phyloP scores from a whole-genome alignment of 257 asterid genomes.

The Solanum stenotomum region DNA sequence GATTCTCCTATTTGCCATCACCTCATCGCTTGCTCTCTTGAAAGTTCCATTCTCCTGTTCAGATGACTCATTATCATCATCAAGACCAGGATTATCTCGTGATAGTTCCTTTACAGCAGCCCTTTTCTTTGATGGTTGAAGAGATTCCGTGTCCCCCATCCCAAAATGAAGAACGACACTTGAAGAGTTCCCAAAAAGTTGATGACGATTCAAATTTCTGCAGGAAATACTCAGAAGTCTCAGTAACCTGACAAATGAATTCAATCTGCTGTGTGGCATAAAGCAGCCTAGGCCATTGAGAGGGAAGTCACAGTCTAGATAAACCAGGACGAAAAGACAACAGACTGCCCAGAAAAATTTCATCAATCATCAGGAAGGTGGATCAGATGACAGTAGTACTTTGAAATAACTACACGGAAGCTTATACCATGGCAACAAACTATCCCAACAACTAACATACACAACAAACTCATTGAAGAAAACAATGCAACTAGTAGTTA shows the following conservation, averaged over 20 bases:
- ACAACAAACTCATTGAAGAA: background rate
- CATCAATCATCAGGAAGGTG: background rate
- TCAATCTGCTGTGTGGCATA: background rate
- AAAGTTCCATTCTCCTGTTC: slow-evolving; percentile 72
- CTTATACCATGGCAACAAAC: background rate
- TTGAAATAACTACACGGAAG: background rate
- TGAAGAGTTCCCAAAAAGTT: background rate
- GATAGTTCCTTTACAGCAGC: slow-evolving; percentile 73
- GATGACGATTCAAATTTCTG: background rate
- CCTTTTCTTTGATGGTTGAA: slow-evolving; percentile 81
- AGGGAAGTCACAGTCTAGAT: background rate
- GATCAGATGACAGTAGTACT: background rate
- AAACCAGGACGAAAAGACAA: background rate
- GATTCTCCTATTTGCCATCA: slow-evolving; percentile 71
- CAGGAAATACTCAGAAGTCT: slow-evolving; percentile 5
- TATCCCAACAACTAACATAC: background rate
- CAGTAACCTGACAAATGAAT: background rate
- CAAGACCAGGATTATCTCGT: slow-evolving; percentile 86
- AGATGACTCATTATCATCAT: slow-evolving; percentile 54
- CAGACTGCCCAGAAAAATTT: background rate
- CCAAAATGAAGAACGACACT: background rate
- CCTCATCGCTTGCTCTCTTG: slow-evolving; percentile 82
- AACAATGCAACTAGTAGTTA: background rate
- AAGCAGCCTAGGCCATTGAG: background rate
- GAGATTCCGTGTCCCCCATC: slow-evolving; percentile 74